phyloP scores from a whole-genome alignment of 768 basidiomycete species.

The Lyophyllum decastes region DNA sequence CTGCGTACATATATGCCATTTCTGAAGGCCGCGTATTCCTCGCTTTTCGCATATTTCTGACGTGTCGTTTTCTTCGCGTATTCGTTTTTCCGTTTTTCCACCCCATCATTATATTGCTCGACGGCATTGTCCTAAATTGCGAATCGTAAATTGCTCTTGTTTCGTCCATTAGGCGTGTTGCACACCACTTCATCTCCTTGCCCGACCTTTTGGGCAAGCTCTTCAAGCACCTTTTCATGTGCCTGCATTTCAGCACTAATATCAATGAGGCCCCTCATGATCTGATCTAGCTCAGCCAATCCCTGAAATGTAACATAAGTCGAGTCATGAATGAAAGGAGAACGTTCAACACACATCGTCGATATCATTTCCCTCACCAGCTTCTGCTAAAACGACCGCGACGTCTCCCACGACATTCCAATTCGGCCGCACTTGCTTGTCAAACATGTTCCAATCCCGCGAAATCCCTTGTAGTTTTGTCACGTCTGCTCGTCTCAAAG shows the following conservation, averaged over 20 bases:
- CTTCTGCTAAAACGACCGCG: conserved; percentile 62
- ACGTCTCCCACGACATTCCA: conserved; percentile 51
- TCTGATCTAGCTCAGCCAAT: conserved; percentile 57
- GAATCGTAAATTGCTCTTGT: conserved; percentile 1
- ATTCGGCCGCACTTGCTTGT: conserved; percentile 47
- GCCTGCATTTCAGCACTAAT: conserved; percentile 59
- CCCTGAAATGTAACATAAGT: conserved; percentile 35
- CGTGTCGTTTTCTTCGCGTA: conserved; percentile 67
- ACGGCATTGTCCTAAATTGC: conserved; percentile 48
- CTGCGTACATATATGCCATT: conserved; percentile 60
- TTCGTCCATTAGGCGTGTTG: conserved; percentile 6
- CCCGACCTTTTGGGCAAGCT: conserved; percentile 56
- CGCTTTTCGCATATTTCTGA: conserved; percentile 73
- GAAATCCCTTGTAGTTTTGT: conserved; percentile 57
- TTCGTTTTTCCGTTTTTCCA: conserved; percentile 40
- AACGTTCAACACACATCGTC: conserved; percentile 43
- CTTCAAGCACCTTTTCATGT: conserved; percentile 54
- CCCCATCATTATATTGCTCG: conserved; percentile 49
- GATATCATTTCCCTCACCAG: conserved; percentile 52
- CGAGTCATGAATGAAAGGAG: conserved; percentile 1
- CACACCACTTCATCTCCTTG: conserved; percentile 64
- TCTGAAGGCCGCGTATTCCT: conserved; percentile 62
- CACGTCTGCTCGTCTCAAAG: conserved; percentile 55
- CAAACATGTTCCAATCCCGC: conserved; percentile 62
- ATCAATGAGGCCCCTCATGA: conserved; percentile 73